These are phyloP conservation scores for Epichloe festucae DNA, from an alignment of 2,329 filamentous ascomycete genomes.

Conservation along the genomic window DNA sequence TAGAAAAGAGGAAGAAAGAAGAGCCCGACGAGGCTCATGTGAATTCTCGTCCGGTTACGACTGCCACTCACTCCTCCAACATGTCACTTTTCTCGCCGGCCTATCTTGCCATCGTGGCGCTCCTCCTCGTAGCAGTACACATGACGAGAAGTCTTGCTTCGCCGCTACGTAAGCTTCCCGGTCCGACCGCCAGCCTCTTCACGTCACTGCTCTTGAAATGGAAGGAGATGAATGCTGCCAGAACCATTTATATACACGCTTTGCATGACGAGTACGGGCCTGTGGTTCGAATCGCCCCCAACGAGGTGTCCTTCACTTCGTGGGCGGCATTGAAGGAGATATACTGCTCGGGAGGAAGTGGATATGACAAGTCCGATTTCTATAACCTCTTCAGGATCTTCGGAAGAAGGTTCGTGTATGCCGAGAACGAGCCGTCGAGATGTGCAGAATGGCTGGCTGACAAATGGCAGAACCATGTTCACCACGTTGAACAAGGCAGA, in stretches of 20 bases:
- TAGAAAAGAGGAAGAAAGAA: no score
- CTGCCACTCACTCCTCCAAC: not conserved
- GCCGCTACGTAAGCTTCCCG: conserved; percentile 30
- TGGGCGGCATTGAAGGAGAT: conserved; percentile 27
- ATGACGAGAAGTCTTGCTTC: conserved; percentile 18
- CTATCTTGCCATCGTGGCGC: conserved; percentile 11
- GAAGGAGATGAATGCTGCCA: conserved; percentile 40
- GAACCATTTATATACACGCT: conserved; percentile 44
- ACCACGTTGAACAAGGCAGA: conserved; percentile 41
- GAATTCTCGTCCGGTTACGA: not conserved
- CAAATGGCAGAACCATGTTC: conserved; percentile 40
- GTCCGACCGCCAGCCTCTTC: conserved; percentile 33
- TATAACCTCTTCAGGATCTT: conserved; percentile 49
- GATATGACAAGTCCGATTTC: conserved; percentile 53
- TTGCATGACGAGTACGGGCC: conserved; percentile 29
- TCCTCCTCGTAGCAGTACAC: conserved; percentile 14
- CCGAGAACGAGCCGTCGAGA: not conserved
- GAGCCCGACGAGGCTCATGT: not conserved
- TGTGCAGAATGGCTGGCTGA: not conserved
- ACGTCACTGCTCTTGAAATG: conserved; percentile 39
- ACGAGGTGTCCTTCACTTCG: conserved; percentile 31
- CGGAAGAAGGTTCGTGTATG: conserved; percentile 32
- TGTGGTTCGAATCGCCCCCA: conserved; percentile 32
- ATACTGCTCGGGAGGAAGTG: conserved; percentile 47
- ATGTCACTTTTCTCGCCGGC: conserved; percentile 17